Conservation (phyloP, 495 filamentous ascomycete genomes). For the Penicillium daleae region DNA sequence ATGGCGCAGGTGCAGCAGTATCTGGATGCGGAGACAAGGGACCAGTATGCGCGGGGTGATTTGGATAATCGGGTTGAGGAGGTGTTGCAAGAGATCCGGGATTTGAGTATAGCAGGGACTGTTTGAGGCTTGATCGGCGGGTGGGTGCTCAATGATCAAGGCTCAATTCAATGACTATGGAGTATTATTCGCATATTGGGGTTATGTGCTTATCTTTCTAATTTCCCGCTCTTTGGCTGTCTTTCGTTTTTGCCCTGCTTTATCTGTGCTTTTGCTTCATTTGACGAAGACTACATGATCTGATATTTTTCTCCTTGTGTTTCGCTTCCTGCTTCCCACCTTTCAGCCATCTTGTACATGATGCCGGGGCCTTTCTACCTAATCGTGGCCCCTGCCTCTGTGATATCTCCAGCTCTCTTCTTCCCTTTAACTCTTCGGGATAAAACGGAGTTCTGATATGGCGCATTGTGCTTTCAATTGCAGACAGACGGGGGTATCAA, state of each 20-base stretch:
- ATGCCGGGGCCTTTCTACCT: neutral
- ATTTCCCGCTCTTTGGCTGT: constrained; percentile 9
- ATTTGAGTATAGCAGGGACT: constrained; percentile 88
- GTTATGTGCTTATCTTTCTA: constrained; percentile 10
- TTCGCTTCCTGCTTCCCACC: constrained; percentile 15
- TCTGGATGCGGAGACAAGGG: constrained; percentile 91
- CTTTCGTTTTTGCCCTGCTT: constrained; percentile 13
- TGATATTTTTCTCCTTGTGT: constrained; percentile 5
- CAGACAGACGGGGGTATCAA: constrained; percentile 6
- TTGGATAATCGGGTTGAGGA: constrained; percentile 92
- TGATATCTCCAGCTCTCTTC: neutral
- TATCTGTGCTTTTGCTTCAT: neutral
- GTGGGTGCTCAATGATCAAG: too few relatives aligned
- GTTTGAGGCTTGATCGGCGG: constrained; percentile 40
- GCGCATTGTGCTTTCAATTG: constrained; percentile 15
- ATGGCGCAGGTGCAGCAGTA: constrained; percentile 99
- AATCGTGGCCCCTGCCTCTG: too few relatives aligned
- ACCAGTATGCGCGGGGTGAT: constrained; percentile 93
- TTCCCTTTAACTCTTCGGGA: neutral
- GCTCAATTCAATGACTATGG: neutral
- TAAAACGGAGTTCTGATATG: constrained; percentile 11
- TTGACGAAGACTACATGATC: constrained; percentile 13
- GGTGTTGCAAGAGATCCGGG: constrained; percentile 94
- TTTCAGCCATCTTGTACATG: constrained; percentile 19
- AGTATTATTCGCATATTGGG: constrained; percentile 2